These are phyloP conservation scores for Aethionema arabicum DNA, from an alignment of 345 rosid genomes.

Conservation along the genomic window DNA sequence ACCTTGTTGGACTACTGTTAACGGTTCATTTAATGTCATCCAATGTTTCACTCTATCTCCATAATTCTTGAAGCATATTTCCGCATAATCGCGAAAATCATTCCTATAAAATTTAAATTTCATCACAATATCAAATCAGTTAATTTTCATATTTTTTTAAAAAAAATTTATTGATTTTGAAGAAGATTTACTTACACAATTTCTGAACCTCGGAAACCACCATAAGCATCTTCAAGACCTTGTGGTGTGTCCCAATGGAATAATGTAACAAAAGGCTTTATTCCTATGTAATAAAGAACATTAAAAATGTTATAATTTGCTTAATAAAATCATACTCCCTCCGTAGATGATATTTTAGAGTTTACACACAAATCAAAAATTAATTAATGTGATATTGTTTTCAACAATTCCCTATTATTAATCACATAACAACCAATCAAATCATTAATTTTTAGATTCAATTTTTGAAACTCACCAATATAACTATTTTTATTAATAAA, in stretches of 20 bases:
- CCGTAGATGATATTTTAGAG: too few species aligned
- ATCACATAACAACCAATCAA: too few species aligned
- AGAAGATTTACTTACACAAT: conserved; percentile 38
- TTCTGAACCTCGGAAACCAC: conserved; percentile 41
- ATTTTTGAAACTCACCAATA: too few species aligned
- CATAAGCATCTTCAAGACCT: conserved; percentile 49
- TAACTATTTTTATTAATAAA: too few species aligned
- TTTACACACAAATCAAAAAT: too few species aligned
- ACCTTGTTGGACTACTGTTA: conserved; percentile 33
- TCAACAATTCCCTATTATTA: too few species aligned
- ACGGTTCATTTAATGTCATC: conserved; percentile 50
- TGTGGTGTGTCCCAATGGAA: conserved; percentile 57
- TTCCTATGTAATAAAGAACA: conserved; percentile 26
- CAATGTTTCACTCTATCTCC: conserved; percentile 55
- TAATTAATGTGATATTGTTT: too few species aligned
- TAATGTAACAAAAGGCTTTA: conserved; percentile 42
- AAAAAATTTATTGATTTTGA: background rate
- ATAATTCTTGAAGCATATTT: conserved; percentile 44
- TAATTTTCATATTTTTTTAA: background rate
- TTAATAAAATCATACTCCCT: too few species aligned
- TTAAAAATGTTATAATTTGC: too few species aligned
- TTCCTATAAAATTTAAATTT: conserved; percentile 37
- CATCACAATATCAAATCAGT: background rate
- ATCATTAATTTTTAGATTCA: too few species aligned
- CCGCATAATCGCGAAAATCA: conserved; percentile 46